Conservation (phyloP, 768 basidiomycete species). For the Glaciozyma antarctica region DNA sequence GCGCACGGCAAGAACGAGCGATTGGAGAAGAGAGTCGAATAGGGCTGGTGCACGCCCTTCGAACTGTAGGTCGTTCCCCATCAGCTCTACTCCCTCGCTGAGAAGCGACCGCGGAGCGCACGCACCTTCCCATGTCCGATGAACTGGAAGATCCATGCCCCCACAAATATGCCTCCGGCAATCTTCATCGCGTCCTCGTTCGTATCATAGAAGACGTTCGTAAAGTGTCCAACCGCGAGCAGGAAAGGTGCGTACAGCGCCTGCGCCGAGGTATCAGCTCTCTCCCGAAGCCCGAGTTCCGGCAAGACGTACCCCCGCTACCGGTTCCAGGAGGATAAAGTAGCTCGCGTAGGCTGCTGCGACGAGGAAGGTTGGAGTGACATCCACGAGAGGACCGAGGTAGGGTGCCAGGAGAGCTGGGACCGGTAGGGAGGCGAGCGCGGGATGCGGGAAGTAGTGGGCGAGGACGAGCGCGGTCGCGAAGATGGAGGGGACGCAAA, state of each 20-base stretch:
- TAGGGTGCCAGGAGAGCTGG: conserved; percentile 50
- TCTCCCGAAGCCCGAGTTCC: background rate
- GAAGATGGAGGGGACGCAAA: conserved; percentile 39
- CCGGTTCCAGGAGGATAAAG: conserved; percentile 70
- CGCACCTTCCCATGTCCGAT: conserved; percentile 59
- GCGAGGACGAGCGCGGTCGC: conserved; percentile 32
- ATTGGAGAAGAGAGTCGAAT: conserved; percentile 77
- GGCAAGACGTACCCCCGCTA: conserved; percentile 60
- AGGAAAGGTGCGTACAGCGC: conserved; percentile 70
- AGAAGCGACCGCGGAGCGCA: background rate
- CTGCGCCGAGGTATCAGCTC: conserved; percentile 41
- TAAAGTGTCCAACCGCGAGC: conserved; percentile 50
- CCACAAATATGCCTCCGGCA: conserved; percentile 52
- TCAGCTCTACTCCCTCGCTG: background rate
- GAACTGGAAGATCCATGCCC: conserved; percentile 89
- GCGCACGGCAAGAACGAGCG: conserved; percentile 28
- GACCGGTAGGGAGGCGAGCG: conserved; percentile 46
- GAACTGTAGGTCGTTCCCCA: conserved; percentile 43
- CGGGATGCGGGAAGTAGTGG: conserved; percentile 10
- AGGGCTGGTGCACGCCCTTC: conserved; percentile 84
- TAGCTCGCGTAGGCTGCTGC: conserved; percentile 58
- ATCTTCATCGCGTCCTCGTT: conserved; percentile 48
- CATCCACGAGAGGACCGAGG: conserved; percentile 59
- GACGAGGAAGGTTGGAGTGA: conserved; percentile 57
- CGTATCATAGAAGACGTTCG: conserved; percentile 58